Evolutionary conservation across 75 land plant species (phyloP).

Genomic region (Picea sitchensis): DNA sequence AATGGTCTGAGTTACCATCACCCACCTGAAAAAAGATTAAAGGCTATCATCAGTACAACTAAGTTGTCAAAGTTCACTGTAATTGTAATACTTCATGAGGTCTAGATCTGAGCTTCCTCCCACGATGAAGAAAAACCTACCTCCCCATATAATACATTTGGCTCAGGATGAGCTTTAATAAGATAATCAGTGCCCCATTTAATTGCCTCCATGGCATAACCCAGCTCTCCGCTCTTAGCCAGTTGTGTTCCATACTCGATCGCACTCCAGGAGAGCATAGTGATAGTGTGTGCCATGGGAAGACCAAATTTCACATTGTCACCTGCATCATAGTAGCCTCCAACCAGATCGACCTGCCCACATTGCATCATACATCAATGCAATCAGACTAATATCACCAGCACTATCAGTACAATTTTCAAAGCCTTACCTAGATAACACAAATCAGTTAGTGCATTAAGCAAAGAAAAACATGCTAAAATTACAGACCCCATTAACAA

Average conservation of each 20-base stretch:
- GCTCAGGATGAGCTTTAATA: slow-evolving; percentile 52
- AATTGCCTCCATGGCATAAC: slow-evolving; percentile 45
- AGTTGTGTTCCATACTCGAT: slow-evolving; percentile 44
- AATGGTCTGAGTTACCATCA: slow-evolving; percentile 53
- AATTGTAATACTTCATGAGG: too few relatives aligned
- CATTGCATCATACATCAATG: too few relatives aligned
- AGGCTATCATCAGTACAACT: too few relatives aligned
- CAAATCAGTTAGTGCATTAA: not conserved
- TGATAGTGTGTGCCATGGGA: slow-evolving; percentile 69
- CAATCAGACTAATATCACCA: too few relatives aligned
- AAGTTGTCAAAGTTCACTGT: too few relatives aligned
- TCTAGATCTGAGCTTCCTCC: too few relatives aligned
- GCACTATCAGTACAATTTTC: not conserved
- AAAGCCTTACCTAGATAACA: not conserved
- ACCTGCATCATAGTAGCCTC: slow-evolving; percentile 87
- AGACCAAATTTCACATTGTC: slow-evolving; percentile 80
- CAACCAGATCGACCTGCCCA: slow-evolving; percentile 59
- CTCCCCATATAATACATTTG: slow-evolving; percentile 66
- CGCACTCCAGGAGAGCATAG: slow-evolving; percentile 68
- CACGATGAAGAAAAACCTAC: slow-evolving; percentile 12
- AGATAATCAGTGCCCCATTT: slow-evolving; percentile 74
- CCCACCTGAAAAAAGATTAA: slow-evolving; percentile 33
- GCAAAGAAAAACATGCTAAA: too few relatives aligned
- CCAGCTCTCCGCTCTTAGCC: slow-evolving; percentile 37
- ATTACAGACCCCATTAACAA: not conserved